phyloP scores from a whole-genome alignment of 257 asterid genomes.

The Nicotiana otophora region DNA sequence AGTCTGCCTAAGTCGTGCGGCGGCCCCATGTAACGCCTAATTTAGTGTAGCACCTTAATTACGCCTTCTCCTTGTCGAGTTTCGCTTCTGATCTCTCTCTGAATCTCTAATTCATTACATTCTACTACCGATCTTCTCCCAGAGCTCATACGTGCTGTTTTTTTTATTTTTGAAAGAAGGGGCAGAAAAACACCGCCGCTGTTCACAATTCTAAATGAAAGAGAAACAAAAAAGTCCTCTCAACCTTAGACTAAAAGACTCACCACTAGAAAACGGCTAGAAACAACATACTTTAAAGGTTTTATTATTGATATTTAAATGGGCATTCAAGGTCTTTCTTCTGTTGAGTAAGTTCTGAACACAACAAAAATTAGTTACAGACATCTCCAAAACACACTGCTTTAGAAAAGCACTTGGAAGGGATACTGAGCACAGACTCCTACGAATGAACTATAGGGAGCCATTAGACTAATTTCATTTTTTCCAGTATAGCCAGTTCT shows the following conservation, averaged over 20 bases:
- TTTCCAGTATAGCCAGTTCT: background rate
- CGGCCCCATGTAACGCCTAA: no score
- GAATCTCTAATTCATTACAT: no score
- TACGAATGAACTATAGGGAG: background rate
- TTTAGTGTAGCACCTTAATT: no score
- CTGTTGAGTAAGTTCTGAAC: background rate
- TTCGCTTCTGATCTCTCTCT: no score
- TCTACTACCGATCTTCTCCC: no score
- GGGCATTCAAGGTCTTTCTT: background rate
- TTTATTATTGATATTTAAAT: background rate
- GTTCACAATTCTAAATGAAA: background rate
- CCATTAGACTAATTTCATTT: background rate
- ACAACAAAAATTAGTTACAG: slow-evolving; percentile 1
- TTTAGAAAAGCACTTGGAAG: background rate
- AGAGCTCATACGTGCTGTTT: no score
- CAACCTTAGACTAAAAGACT: background rate
- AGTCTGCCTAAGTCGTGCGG: no score
- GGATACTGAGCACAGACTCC: background rate
- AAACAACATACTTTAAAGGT: background rate
- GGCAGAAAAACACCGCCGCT: no score
- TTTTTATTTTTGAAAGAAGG: no score
- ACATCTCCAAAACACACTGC: background rate
- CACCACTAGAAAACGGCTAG: background rate
- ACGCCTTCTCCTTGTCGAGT: no score
- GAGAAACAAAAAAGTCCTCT: background rate